These are phyloP conservation scores for Viola odorata DNA, from an alignment of 345 rosid genomes.

Conservation along the genomic window DNA sequence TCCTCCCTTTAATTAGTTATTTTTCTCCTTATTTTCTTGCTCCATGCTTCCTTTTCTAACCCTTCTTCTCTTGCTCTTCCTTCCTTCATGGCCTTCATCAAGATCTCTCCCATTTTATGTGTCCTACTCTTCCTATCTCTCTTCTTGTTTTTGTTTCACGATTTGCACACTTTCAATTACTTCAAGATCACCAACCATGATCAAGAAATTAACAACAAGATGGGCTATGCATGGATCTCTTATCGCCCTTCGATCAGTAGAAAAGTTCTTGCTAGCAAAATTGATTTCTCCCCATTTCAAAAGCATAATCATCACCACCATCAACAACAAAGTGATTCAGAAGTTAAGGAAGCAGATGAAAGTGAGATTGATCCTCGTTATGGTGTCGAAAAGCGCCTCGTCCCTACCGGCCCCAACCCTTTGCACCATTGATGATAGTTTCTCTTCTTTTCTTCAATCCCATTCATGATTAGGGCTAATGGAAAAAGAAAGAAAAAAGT, in stretches of 20 bases:
- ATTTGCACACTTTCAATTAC: conserved; percentile 32
- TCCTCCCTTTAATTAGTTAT: not conserved
- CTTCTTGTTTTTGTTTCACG: conserved; percentile 44
- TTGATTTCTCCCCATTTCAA: conserved; percentile 62
- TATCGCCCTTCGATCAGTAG: conserved; percentile 25
- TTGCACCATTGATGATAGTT: conserved; percentile 64
- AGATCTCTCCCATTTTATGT: conserved; percentile 32
- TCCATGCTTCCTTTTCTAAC: conserved; percentile 45
- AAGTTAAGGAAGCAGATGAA: conserved; percentile 11
- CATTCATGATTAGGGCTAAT: conserved; percentile 10
- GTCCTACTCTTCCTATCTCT: conserved; percentile 51
- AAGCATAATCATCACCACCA: conserved; percentile 15
- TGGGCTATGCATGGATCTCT: conserved; percentile 6
- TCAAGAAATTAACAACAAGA: conserved; percentile 10
- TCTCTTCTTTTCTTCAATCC: no score
- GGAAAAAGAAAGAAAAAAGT: not conserved
- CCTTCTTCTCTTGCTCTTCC: conserved; percentile 25
- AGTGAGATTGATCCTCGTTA: conserved; percentile 74
- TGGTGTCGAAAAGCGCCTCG: conserved; percentile 79
- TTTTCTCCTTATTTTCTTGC: conserved; percentile 15
- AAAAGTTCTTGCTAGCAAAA: conserved; percentile 42
- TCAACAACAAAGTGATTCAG: conserved; percentile 10
- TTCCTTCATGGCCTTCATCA: conserved; percentile 45
- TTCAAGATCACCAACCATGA: conserved; percentile 15
- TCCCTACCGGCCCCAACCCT: conserved; percentile 90